Percentiles rank a stretch among this genome's conserved stretches.
These are phyloP conservation scores for Phytophthora pisi DNA, from an alignment of 352 stramenopile species.

Conservation along the genomic window DNA sequence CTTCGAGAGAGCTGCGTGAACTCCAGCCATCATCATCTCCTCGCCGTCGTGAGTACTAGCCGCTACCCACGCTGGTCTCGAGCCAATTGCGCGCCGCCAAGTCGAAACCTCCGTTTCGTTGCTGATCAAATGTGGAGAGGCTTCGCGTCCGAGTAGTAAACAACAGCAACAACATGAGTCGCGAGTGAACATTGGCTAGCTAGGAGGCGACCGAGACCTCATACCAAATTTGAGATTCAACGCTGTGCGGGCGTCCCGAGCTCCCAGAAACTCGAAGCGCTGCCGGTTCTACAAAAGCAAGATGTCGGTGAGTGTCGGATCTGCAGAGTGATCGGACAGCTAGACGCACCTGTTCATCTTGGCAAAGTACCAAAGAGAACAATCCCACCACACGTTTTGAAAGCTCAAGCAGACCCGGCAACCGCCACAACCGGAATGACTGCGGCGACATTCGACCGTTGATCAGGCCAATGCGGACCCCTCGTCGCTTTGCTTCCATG, in stretches of 20 bases:
- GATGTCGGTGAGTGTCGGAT: background rate
- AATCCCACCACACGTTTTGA: constrained; percentile 31
- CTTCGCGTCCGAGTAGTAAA: constrained; percentile 4
- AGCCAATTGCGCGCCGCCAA: constrained; percentile 28
- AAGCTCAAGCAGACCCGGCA: constrained; percentile 40
- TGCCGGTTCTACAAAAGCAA: constrained; percentile 43
- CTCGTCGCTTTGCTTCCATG: constrained; percentile 45
- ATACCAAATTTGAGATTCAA: constrained; percentile 82
- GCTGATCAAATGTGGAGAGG: constrained; percentile 11
- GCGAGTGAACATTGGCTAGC: background rate
- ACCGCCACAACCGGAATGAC: constrained; percentile 58
- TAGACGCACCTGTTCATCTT: constrained; percentile 54
- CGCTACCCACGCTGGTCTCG: constrained; percentile 52
- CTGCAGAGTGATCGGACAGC: background rate
- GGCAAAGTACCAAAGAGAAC: constrained; percentile 70
- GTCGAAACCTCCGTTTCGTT: constrained; percentile 8
- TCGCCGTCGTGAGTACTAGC: constrained; percentile 77
- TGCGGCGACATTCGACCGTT: constrained; percentile 68
- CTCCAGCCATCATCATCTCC: constrained; percentile 50
- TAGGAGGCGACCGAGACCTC: constrained; percentile 3
- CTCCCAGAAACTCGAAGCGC: constrained; percentile 58
- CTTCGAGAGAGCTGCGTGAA: constrained; percentile 38
- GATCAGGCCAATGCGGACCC: constrained; percentile 63
- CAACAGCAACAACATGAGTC: background rate
- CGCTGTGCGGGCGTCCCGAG: constrained; percentile 27